phyloP scores from a whole-genome alignment of 805 yeast genomes.

The Zygosaccharomyces gambellarensis region DNA sequence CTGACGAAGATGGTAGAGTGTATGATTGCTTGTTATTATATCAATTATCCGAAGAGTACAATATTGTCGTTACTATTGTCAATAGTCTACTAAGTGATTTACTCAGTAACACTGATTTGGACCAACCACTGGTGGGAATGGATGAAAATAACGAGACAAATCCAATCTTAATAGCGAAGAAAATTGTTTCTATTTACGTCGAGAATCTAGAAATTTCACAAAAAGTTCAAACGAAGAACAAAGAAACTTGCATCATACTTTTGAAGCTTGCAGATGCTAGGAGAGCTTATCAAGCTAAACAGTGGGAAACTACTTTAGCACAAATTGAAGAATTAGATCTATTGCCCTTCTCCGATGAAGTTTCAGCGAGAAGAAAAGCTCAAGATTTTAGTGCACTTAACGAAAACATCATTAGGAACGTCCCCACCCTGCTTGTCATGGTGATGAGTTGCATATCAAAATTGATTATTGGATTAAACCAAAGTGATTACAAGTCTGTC shows the following conservation, averaged over 20 bases:
- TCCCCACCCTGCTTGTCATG: conserved; percentile 75
- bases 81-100: conserved; percentile 76
- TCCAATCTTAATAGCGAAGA: conserved; percentile 38
- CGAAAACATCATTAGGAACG: conserved; percentile 67
- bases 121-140: conserved; percentile 43
- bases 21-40: conserved; percentile 81
- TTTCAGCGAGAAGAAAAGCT: conserved; percentile 59
- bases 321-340: conserved; percentile 57
- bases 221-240: conserved; percentile 49
- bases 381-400: conserved; percentile 62
- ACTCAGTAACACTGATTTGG: conserved; percentile 64
- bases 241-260: conserved; percentile 61
- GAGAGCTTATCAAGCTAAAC: conserved; percentile 47
- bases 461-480: conserved; percentile 41
- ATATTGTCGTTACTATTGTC: conserved; percentile 68
- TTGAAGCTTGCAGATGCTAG: conserved; percentile 66
- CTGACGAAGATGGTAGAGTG: conserved; percentile 86
- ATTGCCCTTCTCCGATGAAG: conserved; percentile 58
- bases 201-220: conserved; percentile 56
- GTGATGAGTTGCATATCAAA: conserved; percentile 73
- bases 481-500: conserved; percentile 40
- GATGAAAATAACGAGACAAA: conserved; percentile 43
- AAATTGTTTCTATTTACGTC: conserved; percentile 36
- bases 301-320: conserved; percentile 55
- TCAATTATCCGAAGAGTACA: conserved; percentile 83